Evolutionary conservation across 139 green algal genomes (phyloP).

Genomic region (Asterochloris erici): DNA sequence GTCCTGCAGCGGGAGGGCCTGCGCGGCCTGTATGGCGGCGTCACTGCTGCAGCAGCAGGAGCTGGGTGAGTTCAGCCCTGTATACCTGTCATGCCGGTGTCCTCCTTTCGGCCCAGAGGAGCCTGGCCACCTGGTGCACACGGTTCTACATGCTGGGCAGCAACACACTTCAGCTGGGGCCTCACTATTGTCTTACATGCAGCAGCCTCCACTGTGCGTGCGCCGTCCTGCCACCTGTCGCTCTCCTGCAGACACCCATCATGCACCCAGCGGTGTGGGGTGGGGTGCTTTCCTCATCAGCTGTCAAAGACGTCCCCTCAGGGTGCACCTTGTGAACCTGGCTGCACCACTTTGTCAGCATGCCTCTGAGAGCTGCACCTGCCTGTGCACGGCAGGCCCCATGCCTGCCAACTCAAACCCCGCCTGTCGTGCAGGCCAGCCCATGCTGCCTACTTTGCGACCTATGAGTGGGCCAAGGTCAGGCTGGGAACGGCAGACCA

Average conservation of each 20-base stretch:
- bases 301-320: too few relatives aligned
- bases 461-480: conserved; percentile 90
- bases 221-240: too few relatives aligned
- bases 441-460: conserved; percentile 94
- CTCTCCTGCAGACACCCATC: neutral
- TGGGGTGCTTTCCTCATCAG: neutral
- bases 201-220: too few relatives aligned
- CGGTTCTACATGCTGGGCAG: too few relatives aligned
- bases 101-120: too few relatives aligned
- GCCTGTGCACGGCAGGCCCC: too few relatives aligned
- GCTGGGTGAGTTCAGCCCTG: conserved; percentile 5
- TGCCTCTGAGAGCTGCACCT: neutral
- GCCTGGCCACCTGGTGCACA: too few relatives aligned
- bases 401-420: neutral
- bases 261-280: neutral
- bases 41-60: conserved; percentile 38
- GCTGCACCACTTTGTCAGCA: too few relatives aligned
- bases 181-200: too few relatives aligned
- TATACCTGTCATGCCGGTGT: too few relatives aligned
- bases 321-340: too few relatives aligned
- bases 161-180: too few relatives aligned
- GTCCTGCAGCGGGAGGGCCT: conserved; percentile 74
- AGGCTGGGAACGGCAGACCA: neutral
- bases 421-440: conserved; percentile 63
- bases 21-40: conserved; percentile 75